phyloP scores from a whole-genome alignment of 2,329 filamentous ascomycete species.

The Exophiala viscosa region DNA sequence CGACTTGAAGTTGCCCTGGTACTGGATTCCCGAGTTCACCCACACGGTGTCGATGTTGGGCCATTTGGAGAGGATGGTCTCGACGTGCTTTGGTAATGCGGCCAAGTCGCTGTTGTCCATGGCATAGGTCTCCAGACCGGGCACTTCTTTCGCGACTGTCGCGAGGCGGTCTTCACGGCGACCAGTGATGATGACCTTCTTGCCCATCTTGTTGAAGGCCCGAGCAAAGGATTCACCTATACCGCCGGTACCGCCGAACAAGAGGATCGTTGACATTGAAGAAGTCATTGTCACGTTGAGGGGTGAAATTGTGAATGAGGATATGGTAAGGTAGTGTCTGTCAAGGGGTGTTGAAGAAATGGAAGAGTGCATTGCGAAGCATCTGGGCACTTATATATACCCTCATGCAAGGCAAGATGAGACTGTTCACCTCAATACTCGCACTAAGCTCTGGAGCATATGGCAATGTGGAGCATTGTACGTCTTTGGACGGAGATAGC shows the following conservation, averaged over 20 bases:
- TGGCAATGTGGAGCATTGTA: too few species aligned
- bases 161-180: constrained; percentile 28
- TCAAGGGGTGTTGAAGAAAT: too few species aligned
- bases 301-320: not conserved
- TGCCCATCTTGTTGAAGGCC: constrained; percentile 28
- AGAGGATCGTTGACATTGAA: constrained; percentile 27
- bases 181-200: constrained; percentile 31
- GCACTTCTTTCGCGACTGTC: constrained; percentile 28
- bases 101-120: constrained; percentile 28
- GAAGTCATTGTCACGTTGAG: constrained; percentile 14
- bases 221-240: constrained; percentile 37
- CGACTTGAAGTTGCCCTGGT: constrained; percentile 27
- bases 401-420: too few species aligned
- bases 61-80: constrained; percentile 24
- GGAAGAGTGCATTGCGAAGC: too few species aligned
- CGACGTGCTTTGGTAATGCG: constrained; percentile 16
- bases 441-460: too few species aligned
- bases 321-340: too few species aligned
- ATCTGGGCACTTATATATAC: too few species aligned
- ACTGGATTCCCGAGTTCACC: constrained; percentile 33
- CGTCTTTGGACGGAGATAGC: too few species aligned
- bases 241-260: constrained; percentile 43
- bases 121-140: constrained; percentile 30
- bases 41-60: constrained; percentile 35
- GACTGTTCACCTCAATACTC: too few species aligned